Conservation (phyloP, 108 stramenopile genomes). For the Chaetoceros muelleri region DNA sequence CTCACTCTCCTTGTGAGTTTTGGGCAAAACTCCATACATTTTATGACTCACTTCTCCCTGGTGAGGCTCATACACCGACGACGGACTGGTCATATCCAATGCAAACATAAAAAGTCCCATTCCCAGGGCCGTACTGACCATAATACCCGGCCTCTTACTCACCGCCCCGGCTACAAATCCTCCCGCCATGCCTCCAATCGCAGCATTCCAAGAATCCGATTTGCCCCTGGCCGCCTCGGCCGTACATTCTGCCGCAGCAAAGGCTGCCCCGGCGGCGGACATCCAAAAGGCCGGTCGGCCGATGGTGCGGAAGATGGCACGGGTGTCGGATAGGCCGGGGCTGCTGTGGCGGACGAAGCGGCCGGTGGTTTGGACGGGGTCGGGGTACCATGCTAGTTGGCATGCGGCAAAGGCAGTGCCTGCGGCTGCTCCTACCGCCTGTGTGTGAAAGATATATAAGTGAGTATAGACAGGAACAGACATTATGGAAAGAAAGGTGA, state of each 20-base stretch:
- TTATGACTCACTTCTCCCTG: neutral
- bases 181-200: constrained; percentile 28
- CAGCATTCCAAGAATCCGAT: constrained; percentile 24
- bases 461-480: too few relatives aligned
- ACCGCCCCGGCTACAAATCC: constrained; percentile 24
- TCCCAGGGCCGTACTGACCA: constrained; percentile 22
- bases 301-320: constrained; percentile 19
- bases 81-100: constrained; percentile 22
- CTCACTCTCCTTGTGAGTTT: constrained; percentile 22
- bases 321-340: constrained; percentile 9
- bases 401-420: constrained; percentile 30
- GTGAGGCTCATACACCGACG: constrained; percentile 11
- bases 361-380: constrained; percentile 12
- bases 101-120: constrained; percentile 30
- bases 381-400: constrained; percentile 31
- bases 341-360: constrained; percentile 2
- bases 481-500: neutral
- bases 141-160: constrained; percentile 20
- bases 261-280: constrained; percentile 14
- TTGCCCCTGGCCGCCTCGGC: constrained; percentile 25
- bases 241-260: constrained; percentile 24
- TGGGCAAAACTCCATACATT: constrained; percentile 10
- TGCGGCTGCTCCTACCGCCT: constrained; percentile 19
- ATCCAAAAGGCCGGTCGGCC: constrained; percentile 27
- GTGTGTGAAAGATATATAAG: neutral